Conservation (phyloP, 75 land plant genomes). For the Cunninghamia lanceolata region DNA sequence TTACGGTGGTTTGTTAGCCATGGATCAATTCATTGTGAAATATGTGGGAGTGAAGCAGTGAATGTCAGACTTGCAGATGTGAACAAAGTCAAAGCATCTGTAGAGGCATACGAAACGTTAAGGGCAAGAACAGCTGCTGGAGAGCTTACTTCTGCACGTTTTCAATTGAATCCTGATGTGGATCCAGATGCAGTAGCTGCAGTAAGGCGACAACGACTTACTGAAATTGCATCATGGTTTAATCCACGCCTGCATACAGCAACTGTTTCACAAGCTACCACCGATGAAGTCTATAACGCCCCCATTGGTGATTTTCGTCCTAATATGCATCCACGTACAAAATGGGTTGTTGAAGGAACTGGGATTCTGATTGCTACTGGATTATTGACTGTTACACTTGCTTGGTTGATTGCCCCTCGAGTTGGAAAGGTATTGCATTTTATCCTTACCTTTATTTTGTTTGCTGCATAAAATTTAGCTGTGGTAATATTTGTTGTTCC, state of each 20-base stretch:
- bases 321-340: conserved; percentile 40
- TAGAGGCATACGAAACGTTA: conserved; percentile 58
- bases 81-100: conserved; percentile 54
- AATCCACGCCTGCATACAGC: conserved; percentile 29
- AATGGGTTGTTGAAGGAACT: conserved; percentile 66
- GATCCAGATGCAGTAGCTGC: conserved; percentile 78
- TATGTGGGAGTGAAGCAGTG: conserved; percentile 55
- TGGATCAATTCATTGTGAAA: conserved; percentile 74
- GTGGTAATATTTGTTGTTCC: not conserved
- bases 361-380: conserved; percentile 75
- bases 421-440: conserved; percentile 65
- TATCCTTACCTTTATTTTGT: not conserved
- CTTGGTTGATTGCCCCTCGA: conserved; percentile 79
- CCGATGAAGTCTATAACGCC: conserved; percentile 27
- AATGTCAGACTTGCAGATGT: conserved; percentile 48
- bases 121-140: conserved; percentile 55
- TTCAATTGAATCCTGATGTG: conserved; percentile 30
- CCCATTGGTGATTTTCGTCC: conserved; percentile 21
- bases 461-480: not conserved
- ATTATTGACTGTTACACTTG: conserved; percentile 58
- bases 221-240: conserved; percentile 73
- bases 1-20: conserved; percentile 80
- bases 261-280: conserved; percentile 30
- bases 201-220: conserved; percentile 59
- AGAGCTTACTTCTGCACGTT: conserved; percentile 28